Evolutionary conservation across 306 rosid species (phyloP), one percentile per base, ranked within the genome.

Genomic region (Dicorynia guianensis): DNA sequence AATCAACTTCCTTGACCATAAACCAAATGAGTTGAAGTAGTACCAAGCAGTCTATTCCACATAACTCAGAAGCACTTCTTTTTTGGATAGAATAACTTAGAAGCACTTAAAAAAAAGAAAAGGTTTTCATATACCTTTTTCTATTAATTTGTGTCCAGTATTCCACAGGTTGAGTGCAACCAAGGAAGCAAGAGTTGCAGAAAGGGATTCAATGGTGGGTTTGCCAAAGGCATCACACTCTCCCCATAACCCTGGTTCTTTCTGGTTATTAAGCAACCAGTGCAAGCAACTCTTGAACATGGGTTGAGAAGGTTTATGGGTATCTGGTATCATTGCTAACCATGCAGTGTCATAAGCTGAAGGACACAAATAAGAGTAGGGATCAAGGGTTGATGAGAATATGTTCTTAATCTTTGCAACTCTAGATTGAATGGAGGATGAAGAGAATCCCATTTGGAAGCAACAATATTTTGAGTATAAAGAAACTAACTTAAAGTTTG

Each of bases 321-420:
- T 25, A 73, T 79, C 69, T 14, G 87, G 87, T 50, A 83, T 80
- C 69, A 86, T 77, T n/a, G 90, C 90, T 62, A 83, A 34, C 90
- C 90, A 86, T 61, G 90, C 90, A 17, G 90, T 86, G 15, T 83
- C 84, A 20, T 86, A 83, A 42, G 85, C 79, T n/a, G 87, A 86
- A n/a, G n/a, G n/a, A n/a, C n/a, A n/a, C n/a, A n/a, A n/a, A n/a
- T n/a, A n/a, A n/a, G n/a, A n/a, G n/a, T 74, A 68, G 6, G 74
- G 53, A 71, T 80, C 85, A 55, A 38, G 2, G 42, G 77, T 49
- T 2, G 76, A 17, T 9, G 85, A 63, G 12, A 77, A 74, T 62
- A 77, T n/a, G 4, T 2, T 63, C 79, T 80, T 83, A 2, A 80
- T 77, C 34, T 42, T 74, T 58, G 63, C 8, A 9, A 68, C 72